Conservation (phyloP, 106 monocot genomes). For the Apostasia shenzhenica region DNA sequence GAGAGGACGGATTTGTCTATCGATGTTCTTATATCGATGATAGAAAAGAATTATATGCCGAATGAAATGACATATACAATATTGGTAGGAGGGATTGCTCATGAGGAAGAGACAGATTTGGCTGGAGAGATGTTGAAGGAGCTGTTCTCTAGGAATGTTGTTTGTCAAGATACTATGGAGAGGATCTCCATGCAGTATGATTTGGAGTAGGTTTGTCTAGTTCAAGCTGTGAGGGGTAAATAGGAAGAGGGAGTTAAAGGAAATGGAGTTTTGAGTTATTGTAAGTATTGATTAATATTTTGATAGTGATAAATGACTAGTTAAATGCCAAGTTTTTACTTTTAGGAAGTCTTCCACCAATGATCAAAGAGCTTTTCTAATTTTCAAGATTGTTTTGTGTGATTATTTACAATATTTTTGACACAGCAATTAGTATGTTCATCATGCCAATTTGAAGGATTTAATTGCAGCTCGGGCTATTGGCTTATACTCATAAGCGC, state of each 20-base stretch:
- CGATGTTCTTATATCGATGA: constrained; percentile 57
- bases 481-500: no score
- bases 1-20: constrained; percentile 69
- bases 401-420: no score
- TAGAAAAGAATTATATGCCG: constrained; percentile 58
- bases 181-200: constrained; percentile 83
- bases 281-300: not conserved
- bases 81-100: constrained; percentile 79
- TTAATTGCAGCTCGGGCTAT: no score
- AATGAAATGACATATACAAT: constrained; percentile 76
- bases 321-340: not conserved
- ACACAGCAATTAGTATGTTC: no score
- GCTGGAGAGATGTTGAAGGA: constrained; percentile 61
- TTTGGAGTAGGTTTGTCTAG: constrained; percentile 31
- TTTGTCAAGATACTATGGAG: constrained; percentile 54
- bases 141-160: constrained; percentile 31
- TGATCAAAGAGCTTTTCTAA: no score
- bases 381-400: no score
- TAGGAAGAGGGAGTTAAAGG: not conserved
- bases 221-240: not conserved
- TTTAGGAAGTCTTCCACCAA: no score
- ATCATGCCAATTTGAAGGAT: no score
- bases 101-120: constrained; percentile 63
- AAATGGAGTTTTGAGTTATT: constrained; percentile 1
- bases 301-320: no score